phyloP scores from a whole-genome alignment of 768 basidiomycete genomes.

The Suillus brevipes region DNA sequence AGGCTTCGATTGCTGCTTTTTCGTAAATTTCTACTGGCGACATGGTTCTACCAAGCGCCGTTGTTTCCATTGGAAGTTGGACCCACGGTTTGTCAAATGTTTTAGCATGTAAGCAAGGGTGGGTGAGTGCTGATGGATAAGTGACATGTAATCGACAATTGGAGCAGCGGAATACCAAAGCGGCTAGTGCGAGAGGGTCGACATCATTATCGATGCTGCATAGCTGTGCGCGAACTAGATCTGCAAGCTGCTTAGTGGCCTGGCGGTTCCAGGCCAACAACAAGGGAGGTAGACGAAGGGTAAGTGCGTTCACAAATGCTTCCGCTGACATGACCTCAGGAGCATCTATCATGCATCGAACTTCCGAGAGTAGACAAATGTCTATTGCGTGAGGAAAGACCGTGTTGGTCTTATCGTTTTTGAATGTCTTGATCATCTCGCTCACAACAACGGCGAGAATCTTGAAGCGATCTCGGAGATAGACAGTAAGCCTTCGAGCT shows the following conservation, averaged over 20 bases:
- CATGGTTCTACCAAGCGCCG: neutral
- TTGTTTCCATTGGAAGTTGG: slow-evolving; percentile 3
- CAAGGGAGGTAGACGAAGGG: neutral
- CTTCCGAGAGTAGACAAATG: neutral
- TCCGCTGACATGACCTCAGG: neutral
- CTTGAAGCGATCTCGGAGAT: neutral
- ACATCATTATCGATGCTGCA: neutral
- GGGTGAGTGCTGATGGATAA: neutral
- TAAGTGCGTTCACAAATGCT: neutral
- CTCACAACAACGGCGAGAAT: neutral
- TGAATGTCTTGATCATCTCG: neutral
- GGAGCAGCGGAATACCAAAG: neutral
- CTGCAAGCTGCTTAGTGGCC: neutral
- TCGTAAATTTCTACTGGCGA: neutral
- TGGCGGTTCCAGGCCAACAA: neutral
- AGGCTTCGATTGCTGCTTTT: neutral
- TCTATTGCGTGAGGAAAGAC: neutral
- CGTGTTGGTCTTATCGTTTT: neutral
- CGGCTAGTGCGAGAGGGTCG: neutral
- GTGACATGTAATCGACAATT: slow-evolving; percentile 1
- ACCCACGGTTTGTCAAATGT: neutral
- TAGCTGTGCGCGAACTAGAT: neutral
- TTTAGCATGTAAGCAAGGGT: neutral
- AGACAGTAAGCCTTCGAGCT: neutral
- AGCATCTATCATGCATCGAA: neutral